These are phyloP conservation scores for Colletotrichum spinosum DNA, from an alignment of 2,329 filamentous ascomycete genomes.

Conservation along the genomic window DNA sequence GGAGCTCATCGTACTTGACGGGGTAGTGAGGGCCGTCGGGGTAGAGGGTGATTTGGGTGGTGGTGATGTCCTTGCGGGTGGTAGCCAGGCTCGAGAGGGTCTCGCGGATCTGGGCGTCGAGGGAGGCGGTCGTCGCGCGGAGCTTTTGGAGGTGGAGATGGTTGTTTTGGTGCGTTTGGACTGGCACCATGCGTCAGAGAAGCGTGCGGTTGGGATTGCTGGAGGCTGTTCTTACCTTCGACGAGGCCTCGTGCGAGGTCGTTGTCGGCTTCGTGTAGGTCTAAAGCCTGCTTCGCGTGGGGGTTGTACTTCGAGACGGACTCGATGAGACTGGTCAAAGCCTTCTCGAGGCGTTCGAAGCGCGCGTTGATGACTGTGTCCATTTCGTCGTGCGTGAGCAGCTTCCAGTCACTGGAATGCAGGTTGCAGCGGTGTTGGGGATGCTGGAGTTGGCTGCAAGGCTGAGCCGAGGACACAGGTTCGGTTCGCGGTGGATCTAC, in stretches of 20 bases:
- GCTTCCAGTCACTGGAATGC: not conserved
- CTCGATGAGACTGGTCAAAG: constrained; percentile 77
- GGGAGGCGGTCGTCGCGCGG: constrained; percentile 71
- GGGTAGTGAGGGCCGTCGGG: constrained; percentile 62
- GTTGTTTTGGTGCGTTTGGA: constrained; percentile 82
- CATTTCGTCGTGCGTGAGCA: constrained; percentile 55
- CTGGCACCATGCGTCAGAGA: constrained; percentile 50
- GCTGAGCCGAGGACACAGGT: constrained; percentile 20
- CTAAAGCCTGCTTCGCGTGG: constrained; percentile 72
- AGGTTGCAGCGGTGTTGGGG: not conserved
- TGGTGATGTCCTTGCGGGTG: constrained; percentile 78
- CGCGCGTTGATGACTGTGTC: constrained; percentile 70
- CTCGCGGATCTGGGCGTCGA: constrained; percentile 79
- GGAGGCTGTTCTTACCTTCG: constrained; percentile 60
- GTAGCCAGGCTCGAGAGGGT: constrained; percentile 77
- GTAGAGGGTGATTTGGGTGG: constrained; percentile 69
- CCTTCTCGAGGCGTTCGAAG: constrained; percentile 75
- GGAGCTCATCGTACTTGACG: constrained; percentile 78
- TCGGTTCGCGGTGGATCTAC: too few relatives aligned
- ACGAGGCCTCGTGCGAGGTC: constrained; percentile 75
- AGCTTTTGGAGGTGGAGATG: constrained; percentile 75
- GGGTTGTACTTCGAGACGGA: constrained; percentile 88
- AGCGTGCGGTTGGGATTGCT: not conserved
- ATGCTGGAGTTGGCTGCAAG: constrained; percentile 13
- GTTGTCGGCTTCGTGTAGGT: constrained; percentile 77